phyloP scores from a whole-genome alignment of 768 basidiomycete genomes.

The Termitomyces sp. region DNA sequence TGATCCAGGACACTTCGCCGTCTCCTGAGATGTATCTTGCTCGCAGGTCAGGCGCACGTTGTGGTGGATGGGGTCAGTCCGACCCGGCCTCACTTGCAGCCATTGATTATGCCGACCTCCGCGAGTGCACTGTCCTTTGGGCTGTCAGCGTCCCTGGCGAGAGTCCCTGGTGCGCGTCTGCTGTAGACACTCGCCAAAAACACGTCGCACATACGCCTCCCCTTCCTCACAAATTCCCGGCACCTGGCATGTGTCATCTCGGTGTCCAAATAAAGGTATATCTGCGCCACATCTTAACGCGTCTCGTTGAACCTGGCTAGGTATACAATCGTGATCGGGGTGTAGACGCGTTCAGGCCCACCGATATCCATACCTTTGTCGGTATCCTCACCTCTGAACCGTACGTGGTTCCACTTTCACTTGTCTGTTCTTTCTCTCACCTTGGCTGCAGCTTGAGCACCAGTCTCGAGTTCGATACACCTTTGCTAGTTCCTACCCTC shows the following conservation, averaged over 20 bases:
- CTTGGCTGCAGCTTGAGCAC: constrained; percentile 27
- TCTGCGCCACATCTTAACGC: not conserved
- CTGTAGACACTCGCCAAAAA: not conserved
- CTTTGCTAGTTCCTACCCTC: constrained; percentile 50
- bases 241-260: constrained; percentile 46
- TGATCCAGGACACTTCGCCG: constrained; percentile 79
- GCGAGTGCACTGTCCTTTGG: constrained; percentile 65
- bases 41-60: constrained; percentile 29
- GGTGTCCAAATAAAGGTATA: constrained; percentile 69
- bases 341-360: constrained; percentile 45
- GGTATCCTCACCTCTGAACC: constrained; percentile 66
- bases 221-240: constrained; percentile 60
- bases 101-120: constrained; percentile 45
- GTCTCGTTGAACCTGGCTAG: constrained; percentile 24
- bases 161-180: constrained; percentile 45
- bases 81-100: constrained; percentile 19
- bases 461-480: constrained; percentile 31
- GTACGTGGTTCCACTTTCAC: constrained; percentile 33
- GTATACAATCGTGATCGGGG: constrained; percentile 46
- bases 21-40: constrained; percentile 71
- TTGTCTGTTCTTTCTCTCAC: constrained; percentile 4
- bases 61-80: constrained; percentile 74
- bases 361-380: constrained; percentile 63
- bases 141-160: constrained; percentile 70
- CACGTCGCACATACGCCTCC: constrained; percentile 8